phyloP scores from a whole-genome alignment of 768 basidiomycete species.

The Phanerodontia chrysosporium region DNA sequence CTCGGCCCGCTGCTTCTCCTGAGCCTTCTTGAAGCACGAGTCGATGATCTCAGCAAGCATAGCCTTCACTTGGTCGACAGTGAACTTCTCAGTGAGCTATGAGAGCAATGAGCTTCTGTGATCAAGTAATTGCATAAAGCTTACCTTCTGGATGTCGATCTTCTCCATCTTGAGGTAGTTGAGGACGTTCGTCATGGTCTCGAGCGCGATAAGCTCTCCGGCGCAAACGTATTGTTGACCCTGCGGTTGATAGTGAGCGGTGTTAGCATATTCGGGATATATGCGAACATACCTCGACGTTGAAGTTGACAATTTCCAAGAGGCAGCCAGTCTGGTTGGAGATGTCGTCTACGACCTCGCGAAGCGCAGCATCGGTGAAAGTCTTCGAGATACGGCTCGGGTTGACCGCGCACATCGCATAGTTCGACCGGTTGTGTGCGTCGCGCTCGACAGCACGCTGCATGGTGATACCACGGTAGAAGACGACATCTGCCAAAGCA shows the following conservation, averaged over 20 bases:
- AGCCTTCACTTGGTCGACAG: conserved; percentile 91
- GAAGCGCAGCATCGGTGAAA: conserved; percentile 92
- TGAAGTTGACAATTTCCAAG: conserved; percentile 98
- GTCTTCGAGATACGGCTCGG: conserved; percentile 91
- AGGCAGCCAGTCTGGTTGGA: conserved; percentile 70
- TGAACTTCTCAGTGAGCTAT: conserved; percentile 83
- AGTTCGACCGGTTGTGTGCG: conserved; percentile 86
- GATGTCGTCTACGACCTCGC: conserved; percentile 94
- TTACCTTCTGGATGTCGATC: conserved; percentile 86
- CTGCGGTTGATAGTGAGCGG: conserved; percentile 34
- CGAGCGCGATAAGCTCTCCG: conserved; percentile 89
- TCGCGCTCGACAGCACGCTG: conserved; percentile 98
- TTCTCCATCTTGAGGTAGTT: conserved; percentile 97
- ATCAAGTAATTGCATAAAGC: too few species aligned
- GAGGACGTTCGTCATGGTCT: conserved; percentile 92
- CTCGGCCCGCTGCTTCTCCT: conserved; percentile 73
- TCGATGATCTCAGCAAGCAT: conserved; percentile 92
- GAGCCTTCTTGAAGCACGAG: conserved; percentile 69
- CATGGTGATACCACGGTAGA: conserved; percentile 99
- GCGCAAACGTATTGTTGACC: conserved; percentile 99
- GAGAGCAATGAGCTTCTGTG: conserved; percentile 1
- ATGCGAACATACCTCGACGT: conserved; percentile 64
- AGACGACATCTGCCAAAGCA: conserved; percentile 94
- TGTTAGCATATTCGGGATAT: neutral
- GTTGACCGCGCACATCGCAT: conserved; percentile 99